These are phyloP conservation scores for Exophiala xenobiotica DNA, from an alignment of 2,329 filamentous ascomycete genomes.

Conservation along the genomic window DNA sequence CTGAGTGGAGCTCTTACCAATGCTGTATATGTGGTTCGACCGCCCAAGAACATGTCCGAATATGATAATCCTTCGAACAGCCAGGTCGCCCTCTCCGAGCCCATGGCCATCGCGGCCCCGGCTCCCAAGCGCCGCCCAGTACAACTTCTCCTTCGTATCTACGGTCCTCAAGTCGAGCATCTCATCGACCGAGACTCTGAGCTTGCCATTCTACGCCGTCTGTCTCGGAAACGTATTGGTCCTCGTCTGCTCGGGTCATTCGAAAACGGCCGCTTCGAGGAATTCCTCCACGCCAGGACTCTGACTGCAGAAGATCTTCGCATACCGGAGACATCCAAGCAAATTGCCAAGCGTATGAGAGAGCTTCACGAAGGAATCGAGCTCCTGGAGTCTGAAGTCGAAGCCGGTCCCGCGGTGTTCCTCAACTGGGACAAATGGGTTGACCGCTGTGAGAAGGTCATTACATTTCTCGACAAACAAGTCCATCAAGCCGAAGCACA, in stretches of 20 bases:
- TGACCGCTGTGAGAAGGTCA: conserved; percentile 57
- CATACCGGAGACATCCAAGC: conserved; percentile 76
- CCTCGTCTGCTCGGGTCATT: conserved; percentile 90
- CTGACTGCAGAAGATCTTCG: conserved; percentile 75
- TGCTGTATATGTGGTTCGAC: conserved; percentile 89
- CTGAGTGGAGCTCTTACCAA: conserved; percentile 90
- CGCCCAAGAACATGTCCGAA: conserved; percentile 63
- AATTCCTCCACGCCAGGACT: conserved; percentile 83
- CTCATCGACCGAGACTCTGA: conserved; percentile 93
- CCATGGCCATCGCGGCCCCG: conserved; percentile 16
- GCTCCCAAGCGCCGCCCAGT: conserved; percentile 35
- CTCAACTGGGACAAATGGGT: conserved; percentile 95
- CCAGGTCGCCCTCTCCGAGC: conserved; percentile 6
- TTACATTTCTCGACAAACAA: conserved; percentile 57
- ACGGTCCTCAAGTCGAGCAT: conserved; percentile 92
- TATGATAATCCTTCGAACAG: conserved; percentile 22
- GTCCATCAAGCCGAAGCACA: conserved; percentile 51
- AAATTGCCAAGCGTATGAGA: conserved; percentile 96
- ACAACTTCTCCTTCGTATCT: conserved; percentile 85
- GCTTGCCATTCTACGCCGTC: conserved; percentile 76
- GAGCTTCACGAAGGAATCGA: conserved; percentile 94
- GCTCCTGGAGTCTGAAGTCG: conserved; percentile 72
- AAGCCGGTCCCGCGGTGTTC: conserved; percentile 79
- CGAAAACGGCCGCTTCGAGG: conserved; percentile 90
- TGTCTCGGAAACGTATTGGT: conserved; percentile 90